Evolutionary conservation across 768 basidiomycete species (phyloP), one percentile per base, ranked within the genome.

Genomic region (Mycena haematopus): DNA sequence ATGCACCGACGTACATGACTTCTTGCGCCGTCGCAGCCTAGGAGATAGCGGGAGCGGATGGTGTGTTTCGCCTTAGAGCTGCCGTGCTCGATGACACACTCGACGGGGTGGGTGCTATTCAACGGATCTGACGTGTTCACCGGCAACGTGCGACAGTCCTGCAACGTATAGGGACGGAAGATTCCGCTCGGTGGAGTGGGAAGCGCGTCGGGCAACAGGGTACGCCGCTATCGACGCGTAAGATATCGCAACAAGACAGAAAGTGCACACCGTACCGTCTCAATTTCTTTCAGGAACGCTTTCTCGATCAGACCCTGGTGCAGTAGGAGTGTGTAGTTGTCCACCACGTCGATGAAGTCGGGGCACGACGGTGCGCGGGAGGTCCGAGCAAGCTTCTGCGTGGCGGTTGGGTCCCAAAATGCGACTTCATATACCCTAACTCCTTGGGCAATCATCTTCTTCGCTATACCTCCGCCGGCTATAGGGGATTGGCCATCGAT

Each of bases 1-100:
- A 68, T 65, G 50, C 63, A 68, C 17, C 64, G 38, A 11, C 82
- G 74, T 6, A 84, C 81, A 74, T 77, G 80, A 6, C 80, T 82
- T 61, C 80, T 81, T 3, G 81, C 80, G 10, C 79, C 79, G 77
- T 58, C 24, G 36, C 51, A 69, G 31, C 62, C 65, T 8, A 50
- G 25, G 36, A 54, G 27, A 27, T 47, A 49, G 25, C 66, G 58
- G 3, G 66, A 63, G 29, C 66, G 66, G 44, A 67, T 58, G 19
- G 62, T 63, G 59, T 63, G 58, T 29, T 51, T 60, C n/a, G 40
- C 51, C 25, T 67, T 67, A 11, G 62, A 54, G 42, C 63, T 52
- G 21, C 51, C 58, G 22, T 67, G 58, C 52, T 67, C 45, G 42
- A 67, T 67, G 22, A 64, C 52, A 13, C 38, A 40, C 42, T 67